Evolutionary conservation across 2,329 filamentous ascomycete species (phyloP), one percentile per base, ranked within the genome.

Genomic region (Pestalotiopsis sp.): DNA sequence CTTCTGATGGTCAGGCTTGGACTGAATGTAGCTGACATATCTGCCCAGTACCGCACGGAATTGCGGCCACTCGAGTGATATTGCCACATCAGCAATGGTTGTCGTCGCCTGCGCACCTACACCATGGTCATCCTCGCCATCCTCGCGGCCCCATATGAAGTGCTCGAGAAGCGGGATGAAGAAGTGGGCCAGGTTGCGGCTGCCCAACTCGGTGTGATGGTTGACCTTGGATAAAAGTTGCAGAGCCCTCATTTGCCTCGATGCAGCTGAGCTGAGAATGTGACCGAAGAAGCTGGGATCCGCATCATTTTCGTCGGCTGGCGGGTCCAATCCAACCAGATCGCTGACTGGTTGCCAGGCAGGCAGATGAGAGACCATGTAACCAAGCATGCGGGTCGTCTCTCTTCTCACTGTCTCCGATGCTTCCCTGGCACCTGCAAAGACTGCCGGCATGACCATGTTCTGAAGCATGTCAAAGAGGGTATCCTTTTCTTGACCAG

Each of bases 121-220:
- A 64, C 94, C 95, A 73, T 97, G 92, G 45, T 94, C 94, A 77
- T 97, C 94, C 25, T 79, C 84, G 9, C 86, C 85, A 62, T 94
- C 92, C 4, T 88, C 89, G 69, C 92, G 90, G 69, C 94, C 92
- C 76, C 97, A 95, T 27, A 98, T 91, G 76, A 98, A 98, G 77
- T 98, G 95, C 77, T 99, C 96, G 11, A 98, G 85, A 23, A 99
- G 85, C 0, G 96, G 97, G 56, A 99, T 89, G 77, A 98, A 93
- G 76, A 98, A 92, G 20, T 95, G 91, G 69, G 91, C 91, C 71
- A 97, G 86, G 75, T 97, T 97, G 66, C 90, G 89, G 75, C 93
- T 92, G 70, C 87, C 87, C 69, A 99, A 83, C 63, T 89, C 85
- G 13, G 88, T 85, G 68, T 86, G 86, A 11, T 84, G 79, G 67